Base-by-base conservation (phyloP, 2,329 filamentous ascomycete genomes). In the Rhytidhysteron rufulum region DNA sequence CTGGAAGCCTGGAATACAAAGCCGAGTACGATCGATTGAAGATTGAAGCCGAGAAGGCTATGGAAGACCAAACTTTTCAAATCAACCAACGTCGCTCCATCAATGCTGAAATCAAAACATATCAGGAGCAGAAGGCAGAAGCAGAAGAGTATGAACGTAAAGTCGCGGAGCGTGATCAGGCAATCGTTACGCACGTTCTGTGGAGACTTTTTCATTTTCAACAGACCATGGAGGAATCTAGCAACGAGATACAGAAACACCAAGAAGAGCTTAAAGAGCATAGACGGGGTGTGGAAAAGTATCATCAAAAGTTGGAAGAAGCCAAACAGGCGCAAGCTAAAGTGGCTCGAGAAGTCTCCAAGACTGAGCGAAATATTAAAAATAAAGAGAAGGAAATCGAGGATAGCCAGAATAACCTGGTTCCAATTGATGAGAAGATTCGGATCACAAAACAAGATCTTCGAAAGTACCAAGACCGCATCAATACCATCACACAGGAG, bases 151-250 rank as follows among this genome's bases (percentile, higher is more conserved):
- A 91, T 60, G 86, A 94, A 59, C 83, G 80, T 49, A 97, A 96
- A 67, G 86, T 86, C 1, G 86, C 93, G 39, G 88, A 97, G 63
- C 83, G 88, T 36, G 91, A 98, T 61, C 80, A 88, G 39, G 93
- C 91, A 6, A 86, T 96, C 41, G 87, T 97, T 40, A 90, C 86
- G 1, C 91, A 97, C 51, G 90, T 94, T 24, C 72, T 98, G 11
- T 98, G 91, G 91, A 97, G 96, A 68, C 75, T 98, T 2, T 97
- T 88, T 63, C 89, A 95, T 59, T 94, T 95, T 62, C 91, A 98
- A 65, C 85, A 84, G 42, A 80, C 89, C 21, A 96, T 98, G 73
- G 88, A 96, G 53, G 86, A 91, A 53, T 95, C 93, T 18, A 90
- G 85, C 51, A 82, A 82, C 32, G 84, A 93, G 55, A 98, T 98